Percentiles rank a stretch among this genome's conserved stretches.
Conservation (phyloP, 768 basidiomycete genomes). For the Tricholoma sp. region DNA sequence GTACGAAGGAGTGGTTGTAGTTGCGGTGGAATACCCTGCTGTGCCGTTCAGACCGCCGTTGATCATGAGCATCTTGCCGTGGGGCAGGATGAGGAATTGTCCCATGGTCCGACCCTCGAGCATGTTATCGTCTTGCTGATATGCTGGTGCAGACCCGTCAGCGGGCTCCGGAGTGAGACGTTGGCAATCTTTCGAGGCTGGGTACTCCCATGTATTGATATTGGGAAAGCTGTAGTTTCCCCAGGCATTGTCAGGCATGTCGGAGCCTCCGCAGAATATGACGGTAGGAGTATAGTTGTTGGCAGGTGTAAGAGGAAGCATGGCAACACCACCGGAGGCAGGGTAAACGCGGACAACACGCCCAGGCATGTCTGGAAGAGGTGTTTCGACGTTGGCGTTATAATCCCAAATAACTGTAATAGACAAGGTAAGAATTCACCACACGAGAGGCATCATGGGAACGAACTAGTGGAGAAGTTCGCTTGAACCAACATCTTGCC, state of each 20-base stretch:
- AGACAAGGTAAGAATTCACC: not conserved
- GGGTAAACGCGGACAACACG: conserved; percentile 81
- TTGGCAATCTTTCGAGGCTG: conserved; percentile 73
- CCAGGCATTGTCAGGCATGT: conserved; percentile 69
- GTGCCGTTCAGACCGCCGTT: conserved; percentile 86
- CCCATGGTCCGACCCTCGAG: conserved; percentile 84
- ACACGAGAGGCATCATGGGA: not conserved
- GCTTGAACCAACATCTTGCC: conserved; percentile 82
- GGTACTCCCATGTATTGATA: conserved; percentile 69
- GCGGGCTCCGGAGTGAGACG: conserved; percentile 82
- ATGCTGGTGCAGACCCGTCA: conserved; percentile 55
- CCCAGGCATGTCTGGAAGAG: conserved; percentile 69
- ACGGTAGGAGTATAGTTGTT: conserved; percentile 86
- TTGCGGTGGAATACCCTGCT: conserved; percentile 64
- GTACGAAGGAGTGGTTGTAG: conserved; percentile 35
- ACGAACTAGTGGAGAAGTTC: conserved; percentile 70
- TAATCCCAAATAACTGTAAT: conserved; percentile 46
- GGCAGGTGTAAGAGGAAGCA: conserved; percentile 87
- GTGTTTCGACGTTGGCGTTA: conserved; percentile 50
- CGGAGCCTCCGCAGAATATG: conserved; percentile 87
- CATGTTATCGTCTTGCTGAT: conserved; percentile 73
- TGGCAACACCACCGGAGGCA: conserved; percentile 80
- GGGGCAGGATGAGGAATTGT: conserved; percentile 80
- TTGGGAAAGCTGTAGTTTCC: conserved; percentile 76
- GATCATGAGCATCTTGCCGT: conserved; percentile 69